Percentiles rank a stretch among this genome's conserved stretches.
Conservation (phyloP, 225 moss, liverwort and hornwort species). For the Polytrichum commune region DNA sequence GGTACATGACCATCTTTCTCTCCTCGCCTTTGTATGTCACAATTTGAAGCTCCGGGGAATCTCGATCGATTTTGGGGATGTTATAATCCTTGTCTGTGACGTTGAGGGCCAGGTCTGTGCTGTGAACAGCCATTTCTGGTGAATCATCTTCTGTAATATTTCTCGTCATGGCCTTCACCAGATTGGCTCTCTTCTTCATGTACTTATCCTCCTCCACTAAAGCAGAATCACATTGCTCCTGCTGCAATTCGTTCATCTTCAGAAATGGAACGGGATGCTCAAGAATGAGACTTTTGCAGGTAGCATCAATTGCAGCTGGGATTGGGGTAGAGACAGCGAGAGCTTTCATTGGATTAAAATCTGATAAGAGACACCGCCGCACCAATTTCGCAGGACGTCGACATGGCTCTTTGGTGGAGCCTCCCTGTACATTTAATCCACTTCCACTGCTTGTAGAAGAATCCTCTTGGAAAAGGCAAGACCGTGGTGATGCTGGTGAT, state of each 20-base stretch:
- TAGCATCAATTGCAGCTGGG: neutral
- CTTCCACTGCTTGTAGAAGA: too few species aligned
- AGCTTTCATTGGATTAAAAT: slow-evolving; percentile 17
- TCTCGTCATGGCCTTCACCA: slow-evolving; percentile 6
- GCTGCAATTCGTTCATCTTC: slow-evolving; percentile 4
- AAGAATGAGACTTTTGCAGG: neutral
- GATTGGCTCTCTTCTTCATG: slow-evolving; percentile 8
- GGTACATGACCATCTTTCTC: slow-evolving; percentile 38
- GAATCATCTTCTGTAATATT: slow-evolving; percentile 10
- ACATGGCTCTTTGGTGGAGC: too few species aligned
- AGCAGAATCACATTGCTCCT: slow-evolving; percentile 10
- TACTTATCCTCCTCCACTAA: slow-evolving; percentile 7
- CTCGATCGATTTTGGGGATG: neutral
- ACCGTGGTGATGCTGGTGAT: slow-evolving; percentile 28
- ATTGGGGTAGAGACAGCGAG: neutral
- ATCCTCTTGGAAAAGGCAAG: neutral
- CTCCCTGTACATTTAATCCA: too few species aligned
- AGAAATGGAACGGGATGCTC: neutral
- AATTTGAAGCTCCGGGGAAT: slow-evolving; percentile 30
- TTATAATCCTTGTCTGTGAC: slow-evolving; percentile 5
- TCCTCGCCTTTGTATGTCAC: slow-evolving; percentile 37
- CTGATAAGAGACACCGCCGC: slow-evolving; percentile 24
- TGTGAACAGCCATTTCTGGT: neutral
- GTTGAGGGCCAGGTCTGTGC: slow-evolving; percentile 14
- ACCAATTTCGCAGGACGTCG: slow-evolving; percentile 11